These are phyloP conservation scores for Carnegiea gigantea DNA, from an alignment of 179 eudicot genomes.

Conservation along the genomic window DNA sequence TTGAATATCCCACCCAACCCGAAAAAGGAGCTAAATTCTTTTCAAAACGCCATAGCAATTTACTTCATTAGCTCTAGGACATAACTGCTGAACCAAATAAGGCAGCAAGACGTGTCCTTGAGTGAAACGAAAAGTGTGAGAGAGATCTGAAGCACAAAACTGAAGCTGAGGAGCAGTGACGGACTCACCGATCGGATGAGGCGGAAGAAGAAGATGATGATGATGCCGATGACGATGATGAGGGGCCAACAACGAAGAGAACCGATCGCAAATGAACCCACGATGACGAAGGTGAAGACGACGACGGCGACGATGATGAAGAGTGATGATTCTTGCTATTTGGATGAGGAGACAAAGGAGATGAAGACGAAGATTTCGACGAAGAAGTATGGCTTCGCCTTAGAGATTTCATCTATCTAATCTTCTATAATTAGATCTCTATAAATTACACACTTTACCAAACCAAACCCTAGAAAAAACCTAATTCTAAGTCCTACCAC, in stretches of 20 bases:
- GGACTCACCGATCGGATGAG: conserved; percentile 81
- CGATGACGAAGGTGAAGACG: conserved; percentile 55
- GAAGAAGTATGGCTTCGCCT: conserved; percentile 71
- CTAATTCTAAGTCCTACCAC: conserved; percentile 16
- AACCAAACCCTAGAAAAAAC: conserved; percentile 25
- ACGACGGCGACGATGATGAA: conserved; percentile 13
- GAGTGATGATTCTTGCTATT: conserved; percentile 16
- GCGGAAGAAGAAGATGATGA: conserved; percentile 63
- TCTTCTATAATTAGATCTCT: background rate
- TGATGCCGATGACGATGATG: conserved; percentile 51
- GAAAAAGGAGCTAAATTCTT: background rate
- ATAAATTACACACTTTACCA: conserved; percentile 7
- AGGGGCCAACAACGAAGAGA: conserved; percentile 64
- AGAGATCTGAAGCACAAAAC: background rate
- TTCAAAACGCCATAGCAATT: background rate
- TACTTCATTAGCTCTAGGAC: conserved; percentile 10
- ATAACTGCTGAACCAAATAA: conserved; percentile 9
- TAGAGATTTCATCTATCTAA: conserved; percentile 81
- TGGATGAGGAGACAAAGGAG: conserved; percentile 39
- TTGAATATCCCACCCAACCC: background rate
- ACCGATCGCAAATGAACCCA: conserved; percentile 95
- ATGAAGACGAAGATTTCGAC: conserved; percentile 25
- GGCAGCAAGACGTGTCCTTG: background rate
- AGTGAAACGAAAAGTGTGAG: background rate
- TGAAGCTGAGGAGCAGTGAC: background rate